These are phyloP conservation scores for Acacia confusa DNA, from an alignment of 306 rosid species.

Conservation along the genomic window DNA sequence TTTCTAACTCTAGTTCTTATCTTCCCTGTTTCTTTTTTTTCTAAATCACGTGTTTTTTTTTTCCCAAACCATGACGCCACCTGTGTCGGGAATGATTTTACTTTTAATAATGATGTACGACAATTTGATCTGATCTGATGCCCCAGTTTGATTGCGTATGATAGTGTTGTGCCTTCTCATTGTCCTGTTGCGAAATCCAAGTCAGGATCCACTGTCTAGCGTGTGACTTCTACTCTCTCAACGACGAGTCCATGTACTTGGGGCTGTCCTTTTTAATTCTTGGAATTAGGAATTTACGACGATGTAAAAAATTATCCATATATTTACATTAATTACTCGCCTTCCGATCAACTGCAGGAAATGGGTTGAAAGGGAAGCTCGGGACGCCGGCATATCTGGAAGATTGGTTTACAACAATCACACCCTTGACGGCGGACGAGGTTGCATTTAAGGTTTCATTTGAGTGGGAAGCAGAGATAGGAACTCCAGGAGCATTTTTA, in stretches of 20 bases:
- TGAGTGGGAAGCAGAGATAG: constrained; percentile 62
- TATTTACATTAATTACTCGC: not conserved
- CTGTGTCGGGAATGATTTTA: not conserved
- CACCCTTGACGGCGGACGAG: constrained; percentile 53
- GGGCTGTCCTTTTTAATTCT: not conserved
- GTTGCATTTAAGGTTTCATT: constrained; percentile 52
- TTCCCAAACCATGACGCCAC: not conserved
- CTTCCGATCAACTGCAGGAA: constrained; percentile 30
- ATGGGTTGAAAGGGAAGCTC: constrained; percentile 53
- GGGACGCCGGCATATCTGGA: constrained; percentile 65
- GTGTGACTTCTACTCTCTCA: not conserved
- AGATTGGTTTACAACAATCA: constrained; percentile 52
- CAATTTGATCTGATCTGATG: not conserved
- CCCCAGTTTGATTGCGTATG: not conserved
- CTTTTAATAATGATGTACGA: not conserved
- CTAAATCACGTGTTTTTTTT: not conserved
- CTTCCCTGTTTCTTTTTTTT: not conserved
- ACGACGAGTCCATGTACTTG: not conserved
- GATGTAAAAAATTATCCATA: not conserved
- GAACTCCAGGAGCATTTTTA: constrained; percentile 72
- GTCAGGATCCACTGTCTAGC: not conserved
- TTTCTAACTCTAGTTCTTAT: not conserved
- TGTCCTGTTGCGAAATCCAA: not conserved
- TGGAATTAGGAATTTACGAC: not conserved
- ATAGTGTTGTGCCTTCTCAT: not conserved